Conservation (phyloP, 257 asterid species). For the Salvia miltiorrhiza region DNA sequence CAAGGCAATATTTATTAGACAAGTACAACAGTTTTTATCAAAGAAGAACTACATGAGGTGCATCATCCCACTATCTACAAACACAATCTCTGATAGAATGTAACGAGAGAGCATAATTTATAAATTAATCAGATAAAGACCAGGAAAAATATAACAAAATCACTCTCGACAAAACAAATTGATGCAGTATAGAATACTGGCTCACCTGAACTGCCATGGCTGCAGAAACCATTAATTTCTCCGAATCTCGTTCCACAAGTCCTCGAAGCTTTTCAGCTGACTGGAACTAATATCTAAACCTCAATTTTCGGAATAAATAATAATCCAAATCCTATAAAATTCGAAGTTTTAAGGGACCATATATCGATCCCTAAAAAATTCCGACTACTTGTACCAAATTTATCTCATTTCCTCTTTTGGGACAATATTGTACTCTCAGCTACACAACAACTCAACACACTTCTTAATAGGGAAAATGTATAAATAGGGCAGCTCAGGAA, state of each 20-base stretch:
- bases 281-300: constrained; percentile 4
- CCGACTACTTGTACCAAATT: background rate
- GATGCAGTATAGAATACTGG: background rate
- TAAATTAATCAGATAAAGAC: background rate
- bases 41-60: background rate
- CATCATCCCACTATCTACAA: background rate
- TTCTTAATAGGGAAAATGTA: constrained; percentile 4
- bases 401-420: background rate
- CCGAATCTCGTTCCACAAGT: constrained; percentile 2
- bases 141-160: background rate
- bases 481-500: background rate
- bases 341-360: background rate
- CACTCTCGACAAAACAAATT: background rate
- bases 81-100: background rate
- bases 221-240: constrained; percentile 33
- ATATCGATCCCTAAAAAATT: background rate
- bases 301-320: background rate
- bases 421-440: background rate
- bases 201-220: constrained; percentile 45
- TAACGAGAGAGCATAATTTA: background rate
- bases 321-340: background rate
- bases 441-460: background rate
- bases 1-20: background rate
- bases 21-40: background rate
- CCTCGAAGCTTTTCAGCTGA: constrained; percentile 4